phyloP scores from a whole-genome alignment of 345 rosid genomes.

The Trapa incisa region DNA sequence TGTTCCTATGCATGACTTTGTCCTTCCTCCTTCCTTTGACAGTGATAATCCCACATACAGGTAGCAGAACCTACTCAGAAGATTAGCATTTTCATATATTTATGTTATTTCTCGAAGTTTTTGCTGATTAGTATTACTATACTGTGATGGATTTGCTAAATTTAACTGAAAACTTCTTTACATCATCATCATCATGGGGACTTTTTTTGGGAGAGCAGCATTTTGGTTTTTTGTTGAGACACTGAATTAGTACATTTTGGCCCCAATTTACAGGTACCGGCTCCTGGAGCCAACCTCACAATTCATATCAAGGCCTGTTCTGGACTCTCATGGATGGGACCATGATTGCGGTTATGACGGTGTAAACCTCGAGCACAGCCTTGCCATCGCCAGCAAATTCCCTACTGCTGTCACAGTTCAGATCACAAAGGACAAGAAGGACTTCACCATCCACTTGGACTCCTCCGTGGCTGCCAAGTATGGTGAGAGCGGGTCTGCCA shows the following conservation, averaged over 20 bases:
- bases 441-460: slow-evolving; percentile 83
- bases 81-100: neutral
- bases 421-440: slow-evolving; percentile 93
- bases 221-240: neutral
- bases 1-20: slow-evolving; percentile 86
- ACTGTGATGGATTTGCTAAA: neutral
- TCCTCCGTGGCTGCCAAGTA: slow-evolving; percentile 73
- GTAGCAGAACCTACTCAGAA: neutral
- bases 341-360: slow-evolving; percentile 98
- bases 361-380: slow-evolving; percentile 60
- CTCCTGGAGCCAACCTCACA: slow-evolving; percentile 79
- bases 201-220: neutral
- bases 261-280: slow-evolving; percentile 35
- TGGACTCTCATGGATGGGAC: slow-evolving; percentile 96
- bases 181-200: neutral
- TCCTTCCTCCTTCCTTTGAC: slow-evolving; percentile 79
- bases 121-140: neutral
- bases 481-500: slow-evolving; percentile 69
- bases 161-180: neutral
- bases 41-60: slow-evolving; percentile 74
- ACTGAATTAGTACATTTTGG: neutral
- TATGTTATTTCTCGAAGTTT: neutral
- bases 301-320: slow-evolving; percentile 77
- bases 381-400: slow-evolving; percentile 49
- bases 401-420: slow-evolving; percentile 73